Evolutionary conservation across 768 basidiomycete species (phyloP).

Genomic region (Lactifluus subvellereus): DNA sequence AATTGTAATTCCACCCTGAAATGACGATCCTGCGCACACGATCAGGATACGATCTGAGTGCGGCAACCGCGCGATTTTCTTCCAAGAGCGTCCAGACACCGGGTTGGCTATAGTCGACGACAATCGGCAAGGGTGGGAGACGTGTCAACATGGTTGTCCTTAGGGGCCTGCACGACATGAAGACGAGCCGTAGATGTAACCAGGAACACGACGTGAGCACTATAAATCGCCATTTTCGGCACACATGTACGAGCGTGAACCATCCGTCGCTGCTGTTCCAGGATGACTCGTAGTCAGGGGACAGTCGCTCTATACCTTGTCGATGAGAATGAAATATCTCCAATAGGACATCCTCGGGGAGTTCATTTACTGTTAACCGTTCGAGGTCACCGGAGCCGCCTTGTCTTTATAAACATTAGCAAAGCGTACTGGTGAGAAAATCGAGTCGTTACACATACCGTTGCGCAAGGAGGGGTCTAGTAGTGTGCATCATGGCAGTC

Average conservation of each 20-base stretch:
- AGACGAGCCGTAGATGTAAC: background rate
- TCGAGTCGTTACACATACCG: too few species aligned
- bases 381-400: background rate
- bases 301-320: background rate
- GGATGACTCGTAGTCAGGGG: background rate
- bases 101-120: background rate
- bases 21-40: background rate
- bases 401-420: background rate
- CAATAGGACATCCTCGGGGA: background rate
- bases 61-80: background rate
- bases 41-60: background rate
- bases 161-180: background rate
- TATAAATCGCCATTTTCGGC: conserved; percentile 1
- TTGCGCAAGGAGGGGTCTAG: too few species aligned
- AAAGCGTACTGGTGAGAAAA: background rate
- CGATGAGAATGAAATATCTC: background rate
- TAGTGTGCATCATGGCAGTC: too few species aligned
- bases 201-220: background rate
- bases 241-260: conserved; percentile 12
- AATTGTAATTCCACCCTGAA: background rate
- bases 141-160: background rate
- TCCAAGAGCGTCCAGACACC: background rate
- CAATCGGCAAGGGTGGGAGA: background rate
- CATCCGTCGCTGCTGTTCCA: conserved; percentile 1
- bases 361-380: background rate